These are phyloP conservation scores for Pinus tabuliformis DNA, from an alignment of 75 land plant genomes.

Conservation along the genomic window DNA sequence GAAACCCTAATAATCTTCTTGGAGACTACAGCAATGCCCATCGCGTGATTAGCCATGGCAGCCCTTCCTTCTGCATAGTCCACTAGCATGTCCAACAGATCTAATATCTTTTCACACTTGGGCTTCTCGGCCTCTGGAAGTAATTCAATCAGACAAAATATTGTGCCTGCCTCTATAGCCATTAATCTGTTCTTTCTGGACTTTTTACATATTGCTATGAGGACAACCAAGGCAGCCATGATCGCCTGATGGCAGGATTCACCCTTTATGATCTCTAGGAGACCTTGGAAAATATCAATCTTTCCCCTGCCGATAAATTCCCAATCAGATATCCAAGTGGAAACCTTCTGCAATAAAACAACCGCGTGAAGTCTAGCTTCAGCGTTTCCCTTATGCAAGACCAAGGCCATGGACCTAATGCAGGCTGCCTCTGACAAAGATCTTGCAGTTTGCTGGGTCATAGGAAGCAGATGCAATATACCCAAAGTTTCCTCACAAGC, in stretches of 20 bases:
- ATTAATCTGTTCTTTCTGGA: slow-evolving; percentile 28
- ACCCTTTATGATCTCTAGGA: slow-evolving; percentile 9
- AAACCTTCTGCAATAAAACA: neutral
- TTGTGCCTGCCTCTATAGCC: slow-evolving; percentile 26
- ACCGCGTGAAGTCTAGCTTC: neutral
- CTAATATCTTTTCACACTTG: slow-evolving; percentile 13
- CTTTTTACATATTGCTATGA: slow-evolving; percentile 14
- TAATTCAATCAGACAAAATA: too few species aligned
- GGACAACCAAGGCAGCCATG: slow-evolving; percentile 25
- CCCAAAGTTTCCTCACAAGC: slow-evolving; percentile 1
- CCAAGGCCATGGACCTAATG: neutral
- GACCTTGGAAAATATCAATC: too few species aligned
- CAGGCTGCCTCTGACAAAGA: neutral
- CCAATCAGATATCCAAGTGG: neutral
- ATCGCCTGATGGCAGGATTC: slow-evolving; percentile 15
- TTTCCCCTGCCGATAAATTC: too few species aligned
- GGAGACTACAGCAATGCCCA: slow-evolving; percentile 33
- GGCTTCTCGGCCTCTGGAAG: too few species aligned
- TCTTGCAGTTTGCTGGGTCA: neutral
- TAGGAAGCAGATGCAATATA: neutral
- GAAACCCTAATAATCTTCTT: slow-evolving; percentile 31
- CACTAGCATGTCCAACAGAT: slow-evolving; percentile 27
- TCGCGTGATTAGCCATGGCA: slow-evolving; percentile 29
- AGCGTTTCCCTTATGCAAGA: neutral
- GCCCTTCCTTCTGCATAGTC: slow-evolving; percentile 40